Evolutionary conservation across 2,329 filamentous ascomycete genomes (phyloP).

Genomic region (Phoma sp.): DNA sequence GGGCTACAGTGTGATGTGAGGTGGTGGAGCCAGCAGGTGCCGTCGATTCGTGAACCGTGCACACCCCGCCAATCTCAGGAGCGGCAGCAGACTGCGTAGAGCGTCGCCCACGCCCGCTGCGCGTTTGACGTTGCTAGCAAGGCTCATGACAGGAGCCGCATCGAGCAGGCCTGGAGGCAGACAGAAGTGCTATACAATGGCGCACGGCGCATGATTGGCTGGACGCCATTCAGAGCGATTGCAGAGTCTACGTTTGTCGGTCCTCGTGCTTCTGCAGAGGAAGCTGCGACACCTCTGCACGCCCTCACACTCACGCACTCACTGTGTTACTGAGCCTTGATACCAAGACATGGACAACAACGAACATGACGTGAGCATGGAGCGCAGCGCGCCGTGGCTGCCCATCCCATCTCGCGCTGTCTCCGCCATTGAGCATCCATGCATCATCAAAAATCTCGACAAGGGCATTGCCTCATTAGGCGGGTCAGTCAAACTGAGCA

Average conservation of each 20-base stretch:
- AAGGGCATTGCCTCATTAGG: conserved; percentile 69
- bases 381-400: conserved; percentile 52
- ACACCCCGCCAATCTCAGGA: conserved; percentile 17
- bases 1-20: conserved; percentile 32
- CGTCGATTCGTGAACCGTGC: conserved; percentile 10
- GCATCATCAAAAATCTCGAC: conserved; percentile 68
- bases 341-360: conserved; percentile 21
- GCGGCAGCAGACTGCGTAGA: conserved; percentile 4
- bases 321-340: not conserved
- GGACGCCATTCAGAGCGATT: not conserved
- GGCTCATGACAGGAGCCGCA: not conserved
- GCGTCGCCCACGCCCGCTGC: conserved; percentile 2
- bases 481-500: conserved; percentile 60
- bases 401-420: conserved; percentile 60
- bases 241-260: not conserved
- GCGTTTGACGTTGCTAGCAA: not conserved
- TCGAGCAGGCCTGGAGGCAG: not conserved
- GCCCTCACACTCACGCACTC: not conserved
- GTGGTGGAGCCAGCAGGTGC: conserved; percentile 21
- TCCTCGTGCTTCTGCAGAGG: conserved; percentile 14
- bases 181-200: not conserved
- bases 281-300: conserved; percentile 5
- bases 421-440: conserved; percentile 71
- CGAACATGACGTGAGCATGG: conserved; percentile 7
- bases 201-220: not conserved